Base-by-base conservation (phyloP, 352 stramenopile genomes). In the Saprolegnia diclina region DNA sequence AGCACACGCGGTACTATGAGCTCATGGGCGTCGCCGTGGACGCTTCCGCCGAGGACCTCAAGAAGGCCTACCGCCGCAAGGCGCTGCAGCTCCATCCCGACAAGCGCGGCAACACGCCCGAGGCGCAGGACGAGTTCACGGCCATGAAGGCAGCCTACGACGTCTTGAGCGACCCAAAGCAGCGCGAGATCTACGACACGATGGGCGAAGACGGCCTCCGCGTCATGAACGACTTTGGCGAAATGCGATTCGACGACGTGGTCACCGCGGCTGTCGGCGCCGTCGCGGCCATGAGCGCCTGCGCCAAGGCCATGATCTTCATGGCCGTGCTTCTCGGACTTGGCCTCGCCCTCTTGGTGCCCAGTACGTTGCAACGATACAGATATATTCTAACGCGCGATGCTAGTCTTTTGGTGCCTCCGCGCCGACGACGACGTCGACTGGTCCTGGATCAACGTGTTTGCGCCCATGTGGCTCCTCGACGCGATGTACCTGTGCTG, bases 101-200 rank as follows among this genome's bases (percentile, higher is more conserved):
- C 66, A 91, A 91, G 77, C 91, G 83, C 44, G 83, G 83, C 61
- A 91, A 91, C 73, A 86, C 83, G 40, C 80, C 80, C 13, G 83
- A 91, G 72, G 77, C 77, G n/a, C 83, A 91, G 70, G 83, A 91
- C n/a, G 83, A 89, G 66, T 98, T 98, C 74, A 94, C 88, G 42
- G 78, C 80, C 42, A 91, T 98, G 73, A 96, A 96, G 67, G 66
- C 94, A 67, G 94, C 94, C n/a, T 98, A 98, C 75, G 92, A 98
- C 74, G 81, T 96, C 37, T 79, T 98, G 24, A 85, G 77, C 4
- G 91, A 98, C 77, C 81, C 87, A 29, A 77, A 90, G 61, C 91
- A 92, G 75, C 80, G 85, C 9, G 80, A 91, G 45, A 72, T 93
- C 57, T 92, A 92, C 69, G 85, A 91, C 73, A 88, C 79, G 73